phyloP scores from a whole-genome alignment of 23 red algal species.

The Gracilaria caudata region DNA sequence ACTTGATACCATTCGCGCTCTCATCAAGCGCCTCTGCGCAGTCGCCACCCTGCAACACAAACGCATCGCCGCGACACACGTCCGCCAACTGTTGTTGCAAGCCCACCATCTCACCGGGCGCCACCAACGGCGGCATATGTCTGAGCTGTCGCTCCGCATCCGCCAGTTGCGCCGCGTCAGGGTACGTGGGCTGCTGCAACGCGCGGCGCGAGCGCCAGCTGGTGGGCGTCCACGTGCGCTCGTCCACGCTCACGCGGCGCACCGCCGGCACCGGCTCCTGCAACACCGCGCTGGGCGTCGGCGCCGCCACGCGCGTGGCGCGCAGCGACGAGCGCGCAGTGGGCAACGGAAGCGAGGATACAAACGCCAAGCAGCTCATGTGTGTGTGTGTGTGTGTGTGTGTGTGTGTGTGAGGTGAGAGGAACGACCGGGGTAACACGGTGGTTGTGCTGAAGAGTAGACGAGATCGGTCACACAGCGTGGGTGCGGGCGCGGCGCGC shows the following conservation, averaged over 20 bases:
- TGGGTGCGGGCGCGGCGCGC: neutral
- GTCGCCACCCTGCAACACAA: conserved; percentile 98
- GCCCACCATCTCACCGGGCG: conserved; percentile 72
- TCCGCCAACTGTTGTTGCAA: conserved; percentile 78
- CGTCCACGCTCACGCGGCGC: neutral
- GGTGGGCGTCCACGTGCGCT: conserved; percentile 67
- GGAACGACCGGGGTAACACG: neutral
- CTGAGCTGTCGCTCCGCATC: conserved; percentile 57
- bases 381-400: too few species aligned
- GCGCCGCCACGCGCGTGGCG: neutral
- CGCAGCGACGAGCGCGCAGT: neutral
- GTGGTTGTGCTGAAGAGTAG: too few species aligned
- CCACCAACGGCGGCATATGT: conserved; percentile 80
- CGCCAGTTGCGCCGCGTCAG: conserved; percentile 56
- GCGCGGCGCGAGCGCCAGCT: conserved; percentile 87
- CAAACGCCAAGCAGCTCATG: neutral
- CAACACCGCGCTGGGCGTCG: conserved; percentile 31
- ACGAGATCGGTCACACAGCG: too few species aligned
- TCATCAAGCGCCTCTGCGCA: conserved; percentile 95
- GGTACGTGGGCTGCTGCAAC: conserved; percentile 89
- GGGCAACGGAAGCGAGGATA: neutral
- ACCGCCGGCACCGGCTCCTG: conserved; percentile 31
- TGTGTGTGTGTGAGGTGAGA: too few species aligned
- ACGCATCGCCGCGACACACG: conserved; percentile 76
- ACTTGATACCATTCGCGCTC: conserved; percentile 77